phyloP scores from a whole-genome alignment of 257 asterid species.

The Parsonsia alboflavescens region DNA sequence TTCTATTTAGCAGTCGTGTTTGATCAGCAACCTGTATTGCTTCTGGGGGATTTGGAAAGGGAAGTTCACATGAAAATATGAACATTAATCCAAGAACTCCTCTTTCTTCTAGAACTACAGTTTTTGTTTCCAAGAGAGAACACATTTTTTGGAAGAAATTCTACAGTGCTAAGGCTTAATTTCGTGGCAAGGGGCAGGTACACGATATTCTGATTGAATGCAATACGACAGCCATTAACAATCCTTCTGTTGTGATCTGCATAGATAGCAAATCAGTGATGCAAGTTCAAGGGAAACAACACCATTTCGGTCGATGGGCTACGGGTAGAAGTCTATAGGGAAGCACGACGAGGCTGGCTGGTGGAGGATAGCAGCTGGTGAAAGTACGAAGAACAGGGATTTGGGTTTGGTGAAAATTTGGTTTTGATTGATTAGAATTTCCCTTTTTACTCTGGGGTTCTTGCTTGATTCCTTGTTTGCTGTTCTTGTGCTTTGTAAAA shows the following conservation, averaged over 20 bases:
- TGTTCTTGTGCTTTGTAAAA: no score
- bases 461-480: no score
- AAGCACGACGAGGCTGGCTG: no score
- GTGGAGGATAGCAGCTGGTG: no score
- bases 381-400: no score
- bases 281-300: conserved; percentile 58
- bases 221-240: conserved; percentile 28
- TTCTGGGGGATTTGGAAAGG: conserved; percentile 45
- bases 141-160: conserved; percentile 51
- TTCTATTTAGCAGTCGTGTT: conserved; percentile 47
- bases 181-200: conserved; percentile 39
- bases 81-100: conserved; percentile 16
- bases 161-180: conserved; percentile 45
- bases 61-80: conserved; percentile 39
- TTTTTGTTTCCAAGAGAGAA: conserved; percentile 46
- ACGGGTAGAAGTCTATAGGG: conserved; percentile 65
- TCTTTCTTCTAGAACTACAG: conserved; percentile 23
- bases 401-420: no score
- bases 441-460: no score
- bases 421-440: no score
- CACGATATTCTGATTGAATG: conserved; percentile 56
- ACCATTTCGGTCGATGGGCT: conserved; percentile 59
- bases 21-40: conserved; percentile 42
- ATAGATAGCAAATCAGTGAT: conserved; percentile 43
- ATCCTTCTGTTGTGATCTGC: conserved; percentile 37